Evolutionary conservation across 73 alveolate species (phyloP).

Genomic region (Tetrahymena malaccensis): DNA sequence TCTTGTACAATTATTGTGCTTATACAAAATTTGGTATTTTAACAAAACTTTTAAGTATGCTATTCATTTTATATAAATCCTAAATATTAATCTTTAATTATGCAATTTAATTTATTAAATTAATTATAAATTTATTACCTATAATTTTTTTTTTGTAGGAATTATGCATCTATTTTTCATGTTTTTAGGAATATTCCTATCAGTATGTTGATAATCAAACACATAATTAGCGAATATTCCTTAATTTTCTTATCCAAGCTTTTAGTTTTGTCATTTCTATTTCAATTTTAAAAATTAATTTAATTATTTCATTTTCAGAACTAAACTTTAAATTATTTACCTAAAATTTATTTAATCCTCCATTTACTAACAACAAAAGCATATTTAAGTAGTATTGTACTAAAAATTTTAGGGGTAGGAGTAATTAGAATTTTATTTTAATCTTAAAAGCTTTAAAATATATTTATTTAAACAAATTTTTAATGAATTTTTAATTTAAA

Average conservation of each 20-base stretch:
- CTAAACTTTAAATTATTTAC: no score
- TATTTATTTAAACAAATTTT: no score
- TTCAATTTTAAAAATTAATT: neutral
- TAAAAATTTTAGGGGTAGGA: no score
- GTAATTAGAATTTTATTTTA: no score
- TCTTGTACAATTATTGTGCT: neutral
- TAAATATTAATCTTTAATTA: neutral
- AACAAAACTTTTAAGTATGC: neutral
- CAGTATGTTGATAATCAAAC: neutral
- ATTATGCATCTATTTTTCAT: neutral
- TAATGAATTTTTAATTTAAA: no score
- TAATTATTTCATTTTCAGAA: no score
- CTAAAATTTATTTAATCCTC: no score
- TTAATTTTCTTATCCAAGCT: neutral
- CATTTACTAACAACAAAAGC: no score
- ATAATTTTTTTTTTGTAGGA: neutral
- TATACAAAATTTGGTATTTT: neutral
- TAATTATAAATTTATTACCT: neutral
- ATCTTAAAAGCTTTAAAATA: no score
- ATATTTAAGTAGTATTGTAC: no score
- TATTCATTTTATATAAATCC: neutral
- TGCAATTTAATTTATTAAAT: neutral
- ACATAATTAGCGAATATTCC: neutral
- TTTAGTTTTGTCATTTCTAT: neutral
- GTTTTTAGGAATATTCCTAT: neutral